Percentiles rank a stretch among this genome's conserved stretches.
phyloP scores from a whole-genome alignment of 345 rosid species.

The Linum lewisii region DNA sequence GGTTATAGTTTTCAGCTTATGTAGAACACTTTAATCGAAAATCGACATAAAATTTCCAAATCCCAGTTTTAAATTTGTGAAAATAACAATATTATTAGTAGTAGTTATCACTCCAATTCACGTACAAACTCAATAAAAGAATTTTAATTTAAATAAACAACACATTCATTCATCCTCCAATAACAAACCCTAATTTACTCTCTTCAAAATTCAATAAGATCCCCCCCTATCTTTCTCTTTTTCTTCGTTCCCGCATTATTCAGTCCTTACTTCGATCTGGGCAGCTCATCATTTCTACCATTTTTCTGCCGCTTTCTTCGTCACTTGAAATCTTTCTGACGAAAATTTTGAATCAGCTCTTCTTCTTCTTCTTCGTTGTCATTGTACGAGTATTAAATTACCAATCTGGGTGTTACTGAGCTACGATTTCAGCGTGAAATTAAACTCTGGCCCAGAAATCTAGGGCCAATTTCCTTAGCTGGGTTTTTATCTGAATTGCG shows the following conservation, averaged over 20 bases:
- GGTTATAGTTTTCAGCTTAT: no score
- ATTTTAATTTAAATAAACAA: background rate
- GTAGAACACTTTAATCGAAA: no score
- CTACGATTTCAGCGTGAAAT: background rate
- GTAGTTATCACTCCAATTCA: background rate
- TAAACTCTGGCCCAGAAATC: conserved; percentile 8
- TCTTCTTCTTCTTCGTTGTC: background rate
- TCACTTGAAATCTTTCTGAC: background rate
- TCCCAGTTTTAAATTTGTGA: no score
- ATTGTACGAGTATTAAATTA: no score
- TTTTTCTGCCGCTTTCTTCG: background rate
- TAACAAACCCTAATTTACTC: conserved; percentile 18
- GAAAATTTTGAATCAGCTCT: background rate
- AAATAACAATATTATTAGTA: no score
- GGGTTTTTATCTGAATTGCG: conserved; percentile 5
- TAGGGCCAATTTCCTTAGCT: conserved; percentile 14
- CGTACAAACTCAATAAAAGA: background rate
- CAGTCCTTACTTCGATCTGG: background rate
- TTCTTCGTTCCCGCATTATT: background rate
- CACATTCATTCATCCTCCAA: conserved; percentile 12
- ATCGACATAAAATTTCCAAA: no score
- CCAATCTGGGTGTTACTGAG: conserved; percentile 7
- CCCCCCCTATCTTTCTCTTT: background rate
- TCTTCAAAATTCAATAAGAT: conserved; percentile 5
- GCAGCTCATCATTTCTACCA: background rate